Evolutionary conservation across 2,329 filamentous ascomycete genomes (phyloP).

Genomic region (Aspergillus fructus): DNA sequence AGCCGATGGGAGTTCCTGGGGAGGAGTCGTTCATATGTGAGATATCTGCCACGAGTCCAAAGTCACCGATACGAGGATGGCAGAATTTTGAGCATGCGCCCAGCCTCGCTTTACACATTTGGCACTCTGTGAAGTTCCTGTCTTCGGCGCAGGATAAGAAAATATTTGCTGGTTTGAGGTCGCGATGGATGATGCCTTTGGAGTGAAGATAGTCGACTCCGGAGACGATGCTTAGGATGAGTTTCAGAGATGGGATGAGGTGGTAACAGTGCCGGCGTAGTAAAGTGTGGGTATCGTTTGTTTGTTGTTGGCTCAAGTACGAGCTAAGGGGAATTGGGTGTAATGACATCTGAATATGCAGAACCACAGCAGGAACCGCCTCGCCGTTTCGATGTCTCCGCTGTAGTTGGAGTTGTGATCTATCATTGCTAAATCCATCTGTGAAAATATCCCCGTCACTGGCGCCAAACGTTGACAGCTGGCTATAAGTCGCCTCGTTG

Average conservation of each 20-base stretch:
- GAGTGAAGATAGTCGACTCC: slow-evolving; percentile 66
- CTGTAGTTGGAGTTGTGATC: slow-evolving; percentile 33
- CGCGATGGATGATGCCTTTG: slow-evolving; percentile 62
- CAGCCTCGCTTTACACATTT: slow-evolving; percentile 40
- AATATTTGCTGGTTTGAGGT: slow-evolving; percentile 68
- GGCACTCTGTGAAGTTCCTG: slow-evolving; percentile 49
- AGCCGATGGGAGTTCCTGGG: slow-evolving; percentile 19
- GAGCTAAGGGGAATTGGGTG: slow-evolving; percentile 63
- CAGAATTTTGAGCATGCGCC: slow-evolving; percentile 42
- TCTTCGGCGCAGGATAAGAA: slow-evolving; percentile 57
- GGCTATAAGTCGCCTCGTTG: slow-evolving; percentile 28
- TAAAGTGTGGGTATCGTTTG: slow-evolving; percentile 15
- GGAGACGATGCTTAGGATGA: slow-evolving; percentile 61
- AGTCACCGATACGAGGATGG: slow-evolving; percentile 65
- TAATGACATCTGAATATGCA: slow-evolving; percentile 69
- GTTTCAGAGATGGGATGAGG: slow-evolving; percentile 53
- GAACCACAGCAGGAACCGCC: slow-evolving; percentile 44
- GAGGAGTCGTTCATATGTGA: slow-evolving; percentile 38
- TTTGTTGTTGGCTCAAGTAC: slow-evolving; percentile 50
- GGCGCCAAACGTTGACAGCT: slow-evolving; percentile 35
- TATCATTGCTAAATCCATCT: slow-evolving; percentile 39
- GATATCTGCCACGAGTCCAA: slow-evolving; percentile 62
- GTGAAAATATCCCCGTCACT: slow-evolving; percentile 43
- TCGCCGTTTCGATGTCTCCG: slow-evolving; percentile 22
- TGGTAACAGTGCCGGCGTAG: slow-evolving; percentile 62